Percentiles rank a stretch among this genome's conserved stretches.
Conservation (phyloP, 164 flowering plant species). For the Tetrastigma voinierianum region DNA sequence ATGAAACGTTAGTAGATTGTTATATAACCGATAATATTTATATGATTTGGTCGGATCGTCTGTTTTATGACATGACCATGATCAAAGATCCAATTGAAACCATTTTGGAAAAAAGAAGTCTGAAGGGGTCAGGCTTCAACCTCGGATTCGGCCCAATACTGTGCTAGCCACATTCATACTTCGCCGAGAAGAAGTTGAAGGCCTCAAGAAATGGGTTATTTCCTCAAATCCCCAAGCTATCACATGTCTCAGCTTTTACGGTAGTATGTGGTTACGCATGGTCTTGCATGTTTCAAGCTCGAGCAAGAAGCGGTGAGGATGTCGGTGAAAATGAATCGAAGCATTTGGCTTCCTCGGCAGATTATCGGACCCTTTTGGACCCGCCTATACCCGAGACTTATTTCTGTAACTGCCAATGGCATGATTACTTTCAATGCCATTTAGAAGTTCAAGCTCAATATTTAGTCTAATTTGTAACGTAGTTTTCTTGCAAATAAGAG, state of each 20-base stretch:
- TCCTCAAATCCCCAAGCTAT: neutral
- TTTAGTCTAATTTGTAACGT: too few relatives aligned
- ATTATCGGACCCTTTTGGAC: conserved; percentile 19
- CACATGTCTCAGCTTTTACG: conserved; percentile 21
- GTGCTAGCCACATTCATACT: conserved; percentile 13
- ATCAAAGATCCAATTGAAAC: conserved; percentile 12
- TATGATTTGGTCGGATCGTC: too few relatives aligned
- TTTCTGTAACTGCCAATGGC: conserved; percentile 40
- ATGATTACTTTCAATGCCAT: too few relatives aligned
- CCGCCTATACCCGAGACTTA: conserved; percentile 23
- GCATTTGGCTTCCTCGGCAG: conserved; percentile 6
- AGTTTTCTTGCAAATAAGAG: too few relatives aligned
- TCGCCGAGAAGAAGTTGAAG: conserved; percentile 15
- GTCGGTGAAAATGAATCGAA: neutral
- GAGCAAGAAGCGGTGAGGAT: neutral
- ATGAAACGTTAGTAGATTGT: neutral
- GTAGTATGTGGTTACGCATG: conserved; percentile 14
- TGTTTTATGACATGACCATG: conserved; percentile 9
- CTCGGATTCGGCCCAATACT: neutral
- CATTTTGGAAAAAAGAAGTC: neutral
- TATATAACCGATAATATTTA: too few relatives aligned
- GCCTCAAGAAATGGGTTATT: conserved; percentile 7
- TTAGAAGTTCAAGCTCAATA: too few relatives aligned
- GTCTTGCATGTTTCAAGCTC: conserved; percentile 17
- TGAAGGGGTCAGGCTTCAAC: neutral